These are phyloP conservation scores for Simplicillium aogashimaense DNA, from an alignment of 2,329 filamentous ascomycete species.

Conservation along the genomic window DNA sequence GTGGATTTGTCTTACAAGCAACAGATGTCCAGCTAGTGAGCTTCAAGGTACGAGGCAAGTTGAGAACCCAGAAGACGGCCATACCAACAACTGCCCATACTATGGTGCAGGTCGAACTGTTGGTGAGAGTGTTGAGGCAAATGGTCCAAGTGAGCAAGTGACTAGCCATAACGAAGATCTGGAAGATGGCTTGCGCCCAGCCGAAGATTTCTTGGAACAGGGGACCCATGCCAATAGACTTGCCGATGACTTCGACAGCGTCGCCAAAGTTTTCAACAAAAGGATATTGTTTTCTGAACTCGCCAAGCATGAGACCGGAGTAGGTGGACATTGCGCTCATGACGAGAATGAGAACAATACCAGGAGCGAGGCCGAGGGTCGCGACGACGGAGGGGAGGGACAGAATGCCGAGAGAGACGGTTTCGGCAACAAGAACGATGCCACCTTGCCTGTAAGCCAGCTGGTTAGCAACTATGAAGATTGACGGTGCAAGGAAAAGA, in stretches of 20 bases:
- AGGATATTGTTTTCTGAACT: slow-evolving; percentile 62
- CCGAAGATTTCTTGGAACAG: slow-evolving; percentile 51
- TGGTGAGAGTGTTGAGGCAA: slow-evolving; percentile 54
- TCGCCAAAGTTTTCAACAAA: slow-evolving; percentile 59
- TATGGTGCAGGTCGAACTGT: slow-evolving; percentile 52
- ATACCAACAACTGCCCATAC: slow-evolving; percentile 52
- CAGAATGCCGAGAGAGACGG: slow-evolving; percentile 44
- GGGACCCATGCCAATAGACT: slow-evolving; percentile 34
- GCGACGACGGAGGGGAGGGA: slow-evolving; percentile 70
- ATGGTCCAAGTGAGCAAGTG: slow-evolving; percentile 61
- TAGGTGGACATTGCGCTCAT: slow-evolving; percentile 59
- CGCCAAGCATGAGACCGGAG: slow-evolving; percentile 43
- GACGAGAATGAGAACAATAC: slow-evolving; percentile 61
- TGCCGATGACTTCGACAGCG: slow-evolving; percentile 47
- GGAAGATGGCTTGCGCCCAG: slow-evolving; percentile 47
- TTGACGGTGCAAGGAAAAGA: background rate
- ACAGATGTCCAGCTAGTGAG: slow-evolving; percentile 54
- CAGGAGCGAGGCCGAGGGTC: slow-evolving; percentile 59
- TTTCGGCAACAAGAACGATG: slow-evolving; percentile 32
- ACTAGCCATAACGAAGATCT: slow-evolving; percentile 59
- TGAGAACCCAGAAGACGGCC: slow-evolving; percentile 46
- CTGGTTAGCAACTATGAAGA: background rate
- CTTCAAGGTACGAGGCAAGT: slow-evolving; percentile 51
- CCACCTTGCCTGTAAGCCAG: slow-evolving; percentile 27
- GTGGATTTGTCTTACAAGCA: slow-evolving; percentile 28